A percentile compares a stretch with the other conserved stretches of the same genome.
phyloP scores from a whole-genome alignment of 352 stramenopile genomes.

The Halophytophthora polymorphica region DNA sequence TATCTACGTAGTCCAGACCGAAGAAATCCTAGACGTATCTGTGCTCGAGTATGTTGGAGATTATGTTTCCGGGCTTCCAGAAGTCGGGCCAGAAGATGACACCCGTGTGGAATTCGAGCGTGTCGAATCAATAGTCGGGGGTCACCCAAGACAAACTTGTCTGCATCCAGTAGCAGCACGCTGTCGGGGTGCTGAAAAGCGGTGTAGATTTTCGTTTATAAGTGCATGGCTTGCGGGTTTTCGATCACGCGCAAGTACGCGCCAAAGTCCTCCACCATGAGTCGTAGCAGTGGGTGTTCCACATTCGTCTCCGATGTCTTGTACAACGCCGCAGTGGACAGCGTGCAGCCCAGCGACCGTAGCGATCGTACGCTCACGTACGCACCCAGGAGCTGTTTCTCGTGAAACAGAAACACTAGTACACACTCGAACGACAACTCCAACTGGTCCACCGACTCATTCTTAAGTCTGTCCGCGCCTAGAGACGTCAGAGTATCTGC shows the following conservation, averaged over 20 bases:
- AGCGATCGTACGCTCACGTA: conserved; percentile 58
- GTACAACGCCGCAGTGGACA: conserved; percentile 59
- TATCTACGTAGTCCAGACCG: conserved; percentile 54
- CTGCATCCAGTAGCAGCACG: conserved; percentile 51
- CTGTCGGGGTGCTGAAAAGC: conserved; percentile 47
- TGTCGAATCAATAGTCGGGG: conserved; percentile 65
- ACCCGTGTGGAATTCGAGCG: conserved; percentile 50
- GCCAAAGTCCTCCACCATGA: conserved; percentile 32
- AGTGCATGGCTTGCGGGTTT: conserved; percentile 34
- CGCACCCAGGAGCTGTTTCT: conserved; percentile 50
- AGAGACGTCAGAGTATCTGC: conserved; percentile 28
- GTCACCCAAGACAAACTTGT: conserved; percentile 58
- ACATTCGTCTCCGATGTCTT: conserved; percentile 33
- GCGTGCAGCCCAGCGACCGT: conserved; percentile 34
- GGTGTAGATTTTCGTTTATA: conserved; percentile 54
- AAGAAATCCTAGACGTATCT: conserved; percentile 75
- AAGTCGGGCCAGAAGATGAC: conserved; percentile 86
- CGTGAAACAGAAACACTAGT: conserved; percentile 60
- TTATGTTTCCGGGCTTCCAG: conserved; percentile 63
- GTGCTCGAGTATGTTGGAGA: conserved; percentile 68
- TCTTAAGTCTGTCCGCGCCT: conserved; percentile 22
- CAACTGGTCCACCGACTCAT: conserved; percentile 21
- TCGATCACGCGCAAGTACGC: conserved; percentile 49
- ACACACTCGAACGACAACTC: conserved; percentile 35
- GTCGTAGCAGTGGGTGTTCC: conserved; percentile 32